Evolutionary conservation across 1,139 yeast species (phyloP), one percentile per base, ranked within the genome.

Genomic region (Protomyces pachydermus): DNA sequence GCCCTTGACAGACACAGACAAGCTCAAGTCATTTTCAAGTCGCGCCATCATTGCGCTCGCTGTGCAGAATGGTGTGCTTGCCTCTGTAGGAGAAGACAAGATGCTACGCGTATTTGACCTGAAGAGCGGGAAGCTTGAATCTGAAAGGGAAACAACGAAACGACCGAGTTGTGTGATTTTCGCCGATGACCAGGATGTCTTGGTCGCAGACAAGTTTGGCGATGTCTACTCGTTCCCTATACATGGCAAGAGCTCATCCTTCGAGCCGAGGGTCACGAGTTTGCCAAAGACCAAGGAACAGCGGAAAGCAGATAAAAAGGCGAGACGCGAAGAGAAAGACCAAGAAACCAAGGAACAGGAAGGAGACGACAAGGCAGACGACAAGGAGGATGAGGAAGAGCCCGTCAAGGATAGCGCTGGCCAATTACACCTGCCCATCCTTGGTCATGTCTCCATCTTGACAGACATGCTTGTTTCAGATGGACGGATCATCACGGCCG

Each of bases 391-490:
- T 2, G 35, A 54, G 48, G 45, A 37, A 23, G 48, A 20, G 18
- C 28, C 39, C 10, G 45, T 37, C 18, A 34, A 23, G 14, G 45
- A 37, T 14, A 32, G 54, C n/a, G 8, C 32, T 10, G 45, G 35
- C 25, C 28, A 20, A 23, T 18, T 78, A 76, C n/a, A 83, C 81
- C 76, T 73, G 52, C 97, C 98, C 1, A 80, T 91, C 8, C 78
- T 91, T 66, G 99, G 99, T 2, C 99, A 95, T 75, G 98, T 95
- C 3, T 91, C 98, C 3, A 90, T 95, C 97, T 81, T 95, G 68
- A 88, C 96, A 32, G 91, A 86, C 69, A 81, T 90, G 9, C 78
- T 83, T 18, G 76, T 83, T 20, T 78, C 42, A 16, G 20, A 46
- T 35, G 81, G 82, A 68, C 88, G 77, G 68, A 75, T 91, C 25